phyloP scores from a whole-genome alignment of 1,139 yeast species.

The Protomyces lactucae-debilis region DNA sequence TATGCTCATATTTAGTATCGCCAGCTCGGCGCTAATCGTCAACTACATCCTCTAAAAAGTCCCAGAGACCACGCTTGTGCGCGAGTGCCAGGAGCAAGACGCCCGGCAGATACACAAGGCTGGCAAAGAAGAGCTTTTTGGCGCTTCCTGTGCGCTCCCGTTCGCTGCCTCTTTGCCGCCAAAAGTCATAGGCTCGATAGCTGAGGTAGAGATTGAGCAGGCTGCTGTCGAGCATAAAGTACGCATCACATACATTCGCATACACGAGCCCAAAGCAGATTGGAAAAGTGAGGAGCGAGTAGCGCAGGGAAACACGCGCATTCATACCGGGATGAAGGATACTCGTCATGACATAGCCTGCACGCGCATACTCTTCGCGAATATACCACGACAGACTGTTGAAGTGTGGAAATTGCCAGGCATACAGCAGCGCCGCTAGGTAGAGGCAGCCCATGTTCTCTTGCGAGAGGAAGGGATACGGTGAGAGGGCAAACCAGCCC shows the following conservation, averaged over 20 bases:
- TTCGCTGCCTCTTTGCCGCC: conserved; percentile 44
- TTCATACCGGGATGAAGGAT: conserved; percentile 86
- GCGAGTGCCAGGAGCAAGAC: conserved; percentile 84
- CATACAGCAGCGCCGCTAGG: conserved; percentile 74
- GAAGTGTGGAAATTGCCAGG: conserved; percentile 99
- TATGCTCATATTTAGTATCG: not conserved
- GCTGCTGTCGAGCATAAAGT: conserved; percentile 73
- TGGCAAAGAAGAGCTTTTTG: conserved; percentile 84
- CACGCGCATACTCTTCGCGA: conserved; percentile 78
- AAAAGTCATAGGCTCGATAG: conserved; percentile 72
- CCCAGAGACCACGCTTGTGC: conserved; percentile 96
- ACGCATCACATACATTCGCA: conserved; percentile 76
- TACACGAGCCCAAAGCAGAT: conserved; percentile 78
- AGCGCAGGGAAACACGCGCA: conserved; percentile 88
- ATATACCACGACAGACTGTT: conserved; percentile 85
- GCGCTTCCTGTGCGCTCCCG: conserved; percentile 51
- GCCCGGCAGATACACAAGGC: conserved; percentile 91
- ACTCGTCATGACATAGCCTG: conserved; percentile 96
- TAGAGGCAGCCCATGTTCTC: conserved; percentile 45
- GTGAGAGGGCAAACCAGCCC: conserved; percentile 87
- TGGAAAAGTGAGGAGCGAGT: conserved; percentile 87
- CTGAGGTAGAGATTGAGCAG: conserved; percentile 81
- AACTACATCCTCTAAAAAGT: conserved; percentile 47
- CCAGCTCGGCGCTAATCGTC: not conserved
- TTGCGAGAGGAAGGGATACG: conserved; percentile 10